phyloP scores from a whole-genome alignment of 2,329 filamentous ascomycete genomes.

The Mariannaea sp. region DNA sequence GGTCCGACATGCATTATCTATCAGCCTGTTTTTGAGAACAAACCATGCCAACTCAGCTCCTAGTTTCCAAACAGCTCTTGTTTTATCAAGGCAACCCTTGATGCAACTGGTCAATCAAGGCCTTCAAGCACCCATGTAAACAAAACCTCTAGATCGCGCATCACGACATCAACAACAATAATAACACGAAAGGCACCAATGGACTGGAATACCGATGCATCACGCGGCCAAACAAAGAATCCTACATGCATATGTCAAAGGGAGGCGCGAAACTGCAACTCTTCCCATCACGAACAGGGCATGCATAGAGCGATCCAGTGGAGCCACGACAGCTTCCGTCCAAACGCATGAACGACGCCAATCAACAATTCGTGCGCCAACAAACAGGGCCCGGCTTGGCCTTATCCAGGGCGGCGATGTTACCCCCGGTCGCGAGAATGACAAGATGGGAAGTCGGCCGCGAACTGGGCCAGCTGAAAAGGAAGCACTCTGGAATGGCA shows the following conservation, averaged over 20 bases:
- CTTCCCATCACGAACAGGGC: conserved; percentile 6
- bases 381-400: conserved; percentile 16
- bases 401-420: conserved; percentile 3
- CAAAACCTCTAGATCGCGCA: background rate
- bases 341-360: conserved; percentile 30
- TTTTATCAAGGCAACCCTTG: no score
- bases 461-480: conserved; percentile 19
- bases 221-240: conserved; percentile 20
- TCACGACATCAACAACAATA: no score
- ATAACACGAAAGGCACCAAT: background rate
- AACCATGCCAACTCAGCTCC: no score
- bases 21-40: no score
- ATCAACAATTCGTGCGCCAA: conserved; percentile 27
- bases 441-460: conserved; percentile 17
- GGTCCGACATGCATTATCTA: no score
- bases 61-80: no score
- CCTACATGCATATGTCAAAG: conserved; percentile 23
- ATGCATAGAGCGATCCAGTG: conserved; percentile 21
- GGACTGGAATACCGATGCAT: conserved; percentile 2
- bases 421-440: background rate
- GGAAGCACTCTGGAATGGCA: conserved; percentile 17
- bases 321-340: conserved; percentile 33
- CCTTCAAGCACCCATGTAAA: conserved; percentile 2
- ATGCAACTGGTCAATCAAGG: no score
- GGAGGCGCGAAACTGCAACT: conserved; percentile 18